These are phyloP conservation scores for Lunularia cruciata DNA, from an alignment of 225 moss, liverwort and hornwort species.

Conservation along the genomic window DNA sequence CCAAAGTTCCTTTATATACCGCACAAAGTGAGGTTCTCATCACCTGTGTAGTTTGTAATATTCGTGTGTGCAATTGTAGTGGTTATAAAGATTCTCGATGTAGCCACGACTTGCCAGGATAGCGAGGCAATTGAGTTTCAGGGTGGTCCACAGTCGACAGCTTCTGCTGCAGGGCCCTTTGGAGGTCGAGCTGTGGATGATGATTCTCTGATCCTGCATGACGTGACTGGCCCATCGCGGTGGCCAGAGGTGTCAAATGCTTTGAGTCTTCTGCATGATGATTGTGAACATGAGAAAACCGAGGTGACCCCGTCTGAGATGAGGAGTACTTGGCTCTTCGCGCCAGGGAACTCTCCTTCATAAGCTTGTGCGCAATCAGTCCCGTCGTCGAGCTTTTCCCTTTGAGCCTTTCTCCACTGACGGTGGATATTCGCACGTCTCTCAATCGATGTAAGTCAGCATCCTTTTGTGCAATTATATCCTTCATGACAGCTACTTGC, in stretches of 20 bases:
- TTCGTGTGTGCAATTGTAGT: conserved; percentile 2
- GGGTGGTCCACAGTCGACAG: conserved; percentile 5
- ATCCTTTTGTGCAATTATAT: conserved; percentile 40
- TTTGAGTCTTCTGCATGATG: conserved; percentile 9
- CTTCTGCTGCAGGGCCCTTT: conserved; percentile 12
- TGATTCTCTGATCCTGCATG: conserved; percentile 19
- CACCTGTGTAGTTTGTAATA: neutral
- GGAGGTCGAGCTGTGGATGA: neutral
- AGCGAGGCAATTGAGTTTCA: conserved; percentile 11
- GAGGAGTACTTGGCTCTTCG: conserved; percentile 28
- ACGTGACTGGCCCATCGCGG: neutral
- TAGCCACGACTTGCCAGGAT: conserved; percentile 20
- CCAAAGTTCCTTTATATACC: neutral
- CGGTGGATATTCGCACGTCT: conserved; percentile 24
- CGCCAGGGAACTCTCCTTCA: conserved; percentile 33
- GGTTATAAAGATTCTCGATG: conserved; percentile 23
- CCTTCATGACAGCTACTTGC: conserved; percentile 53
- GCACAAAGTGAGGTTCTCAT: neutral
- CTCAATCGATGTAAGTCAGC: conserved; percentile 36
- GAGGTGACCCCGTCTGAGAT: conserved; percentile 21
- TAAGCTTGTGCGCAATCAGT: conserved; percentile 29
- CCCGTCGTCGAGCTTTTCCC: conserved; percentile 10
- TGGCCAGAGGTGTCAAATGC: conserved; percentile 6
- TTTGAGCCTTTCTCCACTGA: conserved; percentile 27
- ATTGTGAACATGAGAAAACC: neutral